Evolutionary conservation across 1,284 basidiomycete species (phyloP).

Genomic region (Gymnopus androsaceus): DNA sequence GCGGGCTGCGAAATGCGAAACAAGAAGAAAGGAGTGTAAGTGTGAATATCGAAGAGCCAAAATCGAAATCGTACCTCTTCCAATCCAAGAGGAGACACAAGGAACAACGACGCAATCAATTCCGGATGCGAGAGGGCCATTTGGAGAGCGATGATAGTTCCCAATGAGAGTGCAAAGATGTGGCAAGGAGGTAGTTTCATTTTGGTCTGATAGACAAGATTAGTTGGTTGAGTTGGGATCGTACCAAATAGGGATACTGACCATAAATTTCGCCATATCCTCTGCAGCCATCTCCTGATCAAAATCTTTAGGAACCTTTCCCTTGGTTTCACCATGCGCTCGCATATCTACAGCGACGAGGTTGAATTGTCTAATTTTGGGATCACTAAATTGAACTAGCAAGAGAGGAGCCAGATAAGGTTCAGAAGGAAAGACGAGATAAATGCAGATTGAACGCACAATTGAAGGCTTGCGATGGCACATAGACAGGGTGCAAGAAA

Average conservation of each 20-base stretch:
- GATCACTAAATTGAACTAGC: constrained; percentile 19
- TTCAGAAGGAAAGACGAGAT: background rate
- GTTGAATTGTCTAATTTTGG: constrained; percentile 18
- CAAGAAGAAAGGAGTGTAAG: too few species aligned
- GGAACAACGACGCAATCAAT: background rate
- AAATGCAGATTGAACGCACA: constrained; percentile 25
- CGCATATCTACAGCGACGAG: constrained; percentile 17
- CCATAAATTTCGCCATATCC: constrained; percentile 19
- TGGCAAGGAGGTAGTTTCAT: constrained; percentile 8
- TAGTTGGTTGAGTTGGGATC: background rate
- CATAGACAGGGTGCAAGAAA: constrained; percentile 23
- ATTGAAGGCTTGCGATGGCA: constrained; percentile 34
- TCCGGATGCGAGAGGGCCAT: constrained; percentile 5
- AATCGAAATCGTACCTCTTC: constrained; percentile 6
- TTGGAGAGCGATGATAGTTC: constrained; percentile 4
- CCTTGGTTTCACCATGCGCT: constrained; percentile 16
- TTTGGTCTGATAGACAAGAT: constrained; percentile 2
- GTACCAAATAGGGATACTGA: background rate
- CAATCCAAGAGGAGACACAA: constrained; percentile 5
- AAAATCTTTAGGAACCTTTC: constrained; percentile 12
- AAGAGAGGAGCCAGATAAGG: background rate
- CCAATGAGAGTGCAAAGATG: constrained; percentile 3
- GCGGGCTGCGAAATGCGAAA: too few species aligned
- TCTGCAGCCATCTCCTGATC: constrained; percentile 17
- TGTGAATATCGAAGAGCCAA: too few species aligned